Conservation (phyloP, 2,329 filamentous ascomycete genomes). For the Paracoccidioides lutzii region DNA sequence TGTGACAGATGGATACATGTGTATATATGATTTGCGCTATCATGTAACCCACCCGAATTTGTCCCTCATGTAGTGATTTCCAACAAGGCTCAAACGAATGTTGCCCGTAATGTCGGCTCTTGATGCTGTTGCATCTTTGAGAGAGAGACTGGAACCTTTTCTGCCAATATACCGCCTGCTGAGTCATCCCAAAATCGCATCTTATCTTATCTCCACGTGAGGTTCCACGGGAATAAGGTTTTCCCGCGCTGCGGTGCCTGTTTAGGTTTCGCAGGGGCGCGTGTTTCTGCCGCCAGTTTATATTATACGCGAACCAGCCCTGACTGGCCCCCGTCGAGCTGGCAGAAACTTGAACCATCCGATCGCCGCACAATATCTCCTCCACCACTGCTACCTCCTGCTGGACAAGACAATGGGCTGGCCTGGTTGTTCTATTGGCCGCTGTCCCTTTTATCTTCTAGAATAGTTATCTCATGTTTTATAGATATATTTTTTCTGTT, state of each 20-base stretch:
- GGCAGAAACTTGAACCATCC: no score
- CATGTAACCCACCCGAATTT: no score
- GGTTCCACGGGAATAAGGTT: neutral
- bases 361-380: no score
- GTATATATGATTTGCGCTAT: no score
- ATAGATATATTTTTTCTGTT: neutral
- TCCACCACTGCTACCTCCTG: neutral
- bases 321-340: neutral
- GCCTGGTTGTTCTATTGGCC: neutral
- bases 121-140: no score
- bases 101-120: no score
- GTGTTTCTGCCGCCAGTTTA: neutral
- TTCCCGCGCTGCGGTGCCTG: neutral
- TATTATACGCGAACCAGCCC: neutral
- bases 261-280: neutral
- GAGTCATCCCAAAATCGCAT: neutral
- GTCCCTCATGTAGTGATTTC: no score
- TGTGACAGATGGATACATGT: no score
- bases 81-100: no score
- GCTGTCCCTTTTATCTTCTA: neutral
- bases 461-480: neutral
- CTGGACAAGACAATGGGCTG: neutral
- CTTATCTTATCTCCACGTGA: neutral
- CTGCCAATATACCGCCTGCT: no score
- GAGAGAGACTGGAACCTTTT: no score